Evolutionary conservation across 495 filamentous ascomycete genomes (phyloP).

Genomic region (Parathielavia appendiculata): DNA sequence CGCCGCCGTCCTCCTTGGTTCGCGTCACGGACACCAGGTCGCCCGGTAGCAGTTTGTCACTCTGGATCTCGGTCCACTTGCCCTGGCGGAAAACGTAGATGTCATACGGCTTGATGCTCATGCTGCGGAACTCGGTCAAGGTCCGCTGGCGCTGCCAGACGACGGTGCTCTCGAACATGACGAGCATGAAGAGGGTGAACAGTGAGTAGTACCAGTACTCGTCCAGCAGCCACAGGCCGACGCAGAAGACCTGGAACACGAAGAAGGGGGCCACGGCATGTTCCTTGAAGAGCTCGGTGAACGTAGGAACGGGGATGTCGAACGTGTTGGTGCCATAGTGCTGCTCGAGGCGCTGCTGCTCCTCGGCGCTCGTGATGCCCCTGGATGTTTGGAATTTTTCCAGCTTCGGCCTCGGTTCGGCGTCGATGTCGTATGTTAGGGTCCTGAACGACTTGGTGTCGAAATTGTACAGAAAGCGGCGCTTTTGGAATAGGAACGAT

Average conservation of each 20-base stretch:
- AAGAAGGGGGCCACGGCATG: slow-evolving; percentile 99
- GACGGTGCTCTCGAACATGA: slow-evolving; percentile 95
- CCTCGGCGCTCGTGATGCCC: slow-evolving; percentile 63
- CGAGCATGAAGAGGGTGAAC: slow-evolving; percentile 97
- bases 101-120: slow-evolving; percentile 98
- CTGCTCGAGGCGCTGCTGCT: slow-evolving; percentile 72
- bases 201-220: slow-evolving; percentile 99
- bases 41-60: slow-evolving; percentile 92
- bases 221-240: slow-evolving; percentile 97
- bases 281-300: slow-evolving; percentile 94
- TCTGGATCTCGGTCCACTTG: slow-evolving; percentile 84
- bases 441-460: slow-evolving; percentile 68
- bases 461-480: slow-evolving; percentile 81
- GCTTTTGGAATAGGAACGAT: slow-evolving; percentile 97
- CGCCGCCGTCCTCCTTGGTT: slow-evolving; percentile 94
- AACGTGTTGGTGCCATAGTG: slow-evolving; percentile 97
- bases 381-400: slow-evolving; percentile 69
- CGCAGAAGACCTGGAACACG: slow-evolving; percentile 98
- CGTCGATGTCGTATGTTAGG: slow-evolving; percentile 78
- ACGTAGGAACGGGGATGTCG: slow-evolving; percentile 94
- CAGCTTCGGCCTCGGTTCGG: slow-evolving; percentile 71
- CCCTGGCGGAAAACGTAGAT: slow-evolving; percentile 81
- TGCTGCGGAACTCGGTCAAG: slow-evolving; percentile 94
- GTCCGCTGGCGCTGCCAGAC: slow-evolving; percentile 98
- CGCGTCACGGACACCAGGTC: slow-evolving; percentile 91